These are phyloP conservation scores for Silene coronaria DNA, from an alignment of 179 eudicot genomes.

Conservation along the genomic window DNA sequence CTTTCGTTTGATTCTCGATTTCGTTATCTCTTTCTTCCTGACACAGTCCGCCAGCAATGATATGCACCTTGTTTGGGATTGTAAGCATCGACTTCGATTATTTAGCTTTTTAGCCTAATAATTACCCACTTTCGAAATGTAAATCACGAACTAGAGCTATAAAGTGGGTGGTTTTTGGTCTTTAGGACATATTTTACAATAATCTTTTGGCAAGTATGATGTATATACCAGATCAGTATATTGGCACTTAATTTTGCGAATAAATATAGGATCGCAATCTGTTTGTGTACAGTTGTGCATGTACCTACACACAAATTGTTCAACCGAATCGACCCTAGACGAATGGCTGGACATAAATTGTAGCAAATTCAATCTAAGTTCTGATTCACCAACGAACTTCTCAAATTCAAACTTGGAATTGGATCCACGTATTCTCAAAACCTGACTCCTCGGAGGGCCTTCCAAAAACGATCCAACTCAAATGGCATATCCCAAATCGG, in stretches of 20 bases:
- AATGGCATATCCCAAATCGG: neutral
- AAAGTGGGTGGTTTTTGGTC: slow-evolving; percentile 23
- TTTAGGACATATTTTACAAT: neutral
- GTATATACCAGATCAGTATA: slow-evolving; percentile 29
- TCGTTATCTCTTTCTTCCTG: slow-evolving; percentile 36
- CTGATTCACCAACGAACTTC: neutral
- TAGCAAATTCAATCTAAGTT: neutral
- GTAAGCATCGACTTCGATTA: neutral
- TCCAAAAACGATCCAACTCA: neutral
- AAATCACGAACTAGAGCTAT: slow-evolving; percentile 24
- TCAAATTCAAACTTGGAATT: too few species aligned
- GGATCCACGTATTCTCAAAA: too few species aligned
- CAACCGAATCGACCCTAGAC: neutral
- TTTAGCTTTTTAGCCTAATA: slow-evolving; percentile 5
- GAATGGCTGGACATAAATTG: too few species aligned
- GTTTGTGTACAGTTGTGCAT: neutral
- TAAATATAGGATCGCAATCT: neutral
- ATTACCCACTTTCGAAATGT: slow-evolving; percentile 20
- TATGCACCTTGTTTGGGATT: neutral
- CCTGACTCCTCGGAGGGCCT: neutral
- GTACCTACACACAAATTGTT: neutral
- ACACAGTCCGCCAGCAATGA: slow-evolving; percentile 19
- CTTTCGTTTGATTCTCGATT: slow-evolving; percentile 34
- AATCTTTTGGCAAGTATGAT: slow-evolving; percentile 18
- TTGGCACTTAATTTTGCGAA: slow-evolving; percentile 19